Evolutionary conservation across 208 protist species (phyloP), one percentile per base, ranked within the genome.

Genomic region (Novymonas esmeraldas): DNA sequence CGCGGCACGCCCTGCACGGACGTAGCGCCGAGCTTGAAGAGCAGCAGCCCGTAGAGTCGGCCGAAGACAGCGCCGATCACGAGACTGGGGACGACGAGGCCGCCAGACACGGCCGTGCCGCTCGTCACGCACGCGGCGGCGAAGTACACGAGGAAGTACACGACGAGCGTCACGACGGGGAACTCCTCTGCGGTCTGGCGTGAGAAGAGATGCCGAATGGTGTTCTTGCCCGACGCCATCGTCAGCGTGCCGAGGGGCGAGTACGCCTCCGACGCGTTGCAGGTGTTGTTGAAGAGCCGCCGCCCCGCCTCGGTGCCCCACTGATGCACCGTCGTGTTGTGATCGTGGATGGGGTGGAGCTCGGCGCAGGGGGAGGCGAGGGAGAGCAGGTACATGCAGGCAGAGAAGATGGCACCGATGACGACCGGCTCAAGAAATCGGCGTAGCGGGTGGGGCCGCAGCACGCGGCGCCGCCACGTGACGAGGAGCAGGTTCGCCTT

Each of bases 31-130:
- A 85, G n/a, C 45, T 85, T 78, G 70, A 82, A 92, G 11, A 98
- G 50, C 55, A 96, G 51, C 52, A 88, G 76, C 3, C 92, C 92
- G 63, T 84, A 93, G 0, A 97, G 56, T 0, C 89, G 79, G 1
- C 94, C 94, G 74, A 97, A 92, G 42, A 84, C 67, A 6, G 92
- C 94, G 31, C 95, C 95, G 54, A 97, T 91, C 18, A 97, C 79
- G 29, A 98, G 81, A 55, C 90, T 96, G 22, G 94, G 94, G 18
- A 98, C 84, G 20, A 98, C 91, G 4, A 97, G 76, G 2, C 95
- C 95, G 36, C 85, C 82, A 26, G 93, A 90, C n/a, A 98, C 66
- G 28, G 85, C 66, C 57, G 70, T 82, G n/a, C 95, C 95, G 62
- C 74, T 85, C 14, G 85, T 78, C 64, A 82, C 55, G 34, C 82